These are phyloP conservation scores for Gloeostereum incarnatum DNA, from an alignment of 768 basidiomycete genomes.

Conservation along the genomic window DNA sequence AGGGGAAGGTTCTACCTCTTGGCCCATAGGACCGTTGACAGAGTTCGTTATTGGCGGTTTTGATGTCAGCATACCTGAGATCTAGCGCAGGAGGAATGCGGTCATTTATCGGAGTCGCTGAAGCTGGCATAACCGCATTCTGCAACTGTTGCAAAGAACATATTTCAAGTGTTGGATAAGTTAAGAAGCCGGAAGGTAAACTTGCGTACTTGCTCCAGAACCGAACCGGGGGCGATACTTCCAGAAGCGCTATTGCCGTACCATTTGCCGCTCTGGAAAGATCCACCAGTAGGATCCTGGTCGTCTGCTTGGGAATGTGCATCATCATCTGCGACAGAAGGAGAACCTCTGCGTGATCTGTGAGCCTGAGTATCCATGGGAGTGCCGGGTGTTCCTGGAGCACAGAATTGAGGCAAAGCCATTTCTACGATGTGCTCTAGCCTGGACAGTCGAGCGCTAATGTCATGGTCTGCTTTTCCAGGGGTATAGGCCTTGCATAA, in stretches of 20 bases:
- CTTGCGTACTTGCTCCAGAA: constrained; percentile 62
- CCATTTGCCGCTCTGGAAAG: constrained; percentile 81
- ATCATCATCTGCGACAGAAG: constrained; percentile 56
- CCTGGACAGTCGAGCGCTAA: constrained; percentile 62
- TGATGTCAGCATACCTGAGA: neutral
- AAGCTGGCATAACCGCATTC: constrained; percentile 37
- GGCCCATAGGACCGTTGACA: constrained; percentile 26
- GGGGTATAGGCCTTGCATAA: constrained; percentile 85
- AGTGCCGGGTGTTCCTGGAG: constrained; percentile 20
- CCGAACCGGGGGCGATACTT: constrained; percentile 72
- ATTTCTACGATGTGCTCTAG: constrained; percentile 76
- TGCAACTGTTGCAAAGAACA: constrained; percentile 30
- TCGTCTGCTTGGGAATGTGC: constrained; percentile 66
- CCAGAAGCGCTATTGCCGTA: constrained; percentile 77
- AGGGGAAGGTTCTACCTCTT: constrained; percentile 44
- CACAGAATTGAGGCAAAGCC: constrained; percentile 69
- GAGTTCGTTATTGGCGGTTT: neutral
- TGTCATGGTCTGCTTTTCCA: constrained; percentile 77
- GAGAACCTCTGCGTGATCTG: constrained; percentile 26
- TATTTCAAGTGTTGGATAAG: constrained; percentile 4
- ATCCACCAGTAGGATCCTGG: constrained; percentile 66
- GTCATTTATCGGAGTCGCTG: constrained; percentile 8
- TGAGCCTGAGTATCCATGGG: constrained; percentile 3
- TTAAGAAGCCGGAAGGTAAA: constrained; percentile 2
- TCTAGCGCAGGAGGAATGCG: neutral